Evolutionary conservation across 257 asterid genomes (phyloP).

Genomic region (Dorcoceras hygrometricum): DNA sequence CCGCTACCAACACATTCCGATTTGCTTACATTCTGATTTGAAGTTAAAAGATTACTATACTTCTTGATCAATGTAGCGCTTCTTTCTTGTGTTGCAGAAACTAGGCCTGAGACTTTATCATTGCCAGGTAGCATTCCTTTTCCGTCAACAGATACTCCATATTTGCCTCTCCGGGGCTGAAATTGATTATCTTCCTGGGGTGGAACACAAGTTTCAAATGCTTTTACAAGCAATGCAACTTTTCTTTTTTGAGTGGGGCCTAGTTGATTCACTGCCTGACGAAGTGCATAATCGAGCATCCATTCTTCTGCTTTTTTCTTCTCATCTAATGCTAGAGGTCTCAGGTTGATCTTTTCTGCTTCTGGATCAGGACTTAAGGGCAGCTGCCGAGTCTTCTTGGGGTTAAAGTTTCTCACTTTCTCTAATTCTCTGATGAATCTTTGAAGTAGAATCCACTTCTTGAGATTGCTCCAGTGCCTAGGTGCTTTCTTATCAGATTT

Average conservation of each 20-base stretch:
- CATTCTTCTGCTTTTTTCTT: constrained; percentile 76
- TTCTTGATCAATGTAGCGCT: neutral
- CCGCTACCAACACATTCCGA: constrained; percentile 5
- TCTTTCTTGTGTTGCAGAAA: constrained; percentile 15
- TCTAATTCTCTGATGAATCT: constrained; percentile 77
- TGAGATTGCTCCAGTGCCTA: constrained; percentile 90
- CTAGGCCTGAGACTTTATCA: constrained; percentile 4
- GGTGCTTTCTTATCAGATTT: constrained; percentile 65
- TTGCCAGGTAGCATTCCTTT: neutral
- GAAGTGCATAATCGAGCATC: constrained; percentile 98
- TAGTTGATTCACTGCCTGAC: constrained; percentile 82
- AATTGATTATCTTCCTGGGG: constrained; percentile 46
- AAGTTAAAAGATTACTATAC: neutral
- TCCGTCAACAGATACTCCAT: neutral
- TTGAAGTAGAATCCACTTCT: constrained; percentile 91
- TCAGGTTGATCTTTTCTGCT: constrained; percentile 55
- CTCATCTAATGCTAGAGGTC: constrained; percentile 59
- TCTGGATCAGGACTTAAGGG: constrained; percentile 55
- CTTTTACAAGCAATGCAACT: constrained; percentile 81
- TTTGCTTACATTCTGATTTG: neutral
- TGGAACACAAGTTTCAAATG: constrained; percentile 89
- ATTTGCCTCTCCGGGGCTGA: constrained; percentile 20
- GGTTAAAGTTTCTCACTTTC: constrained; percentile 65
- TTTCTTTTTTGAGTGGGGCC: constrained; percentile 87
- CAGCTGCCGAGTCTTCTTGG: constrained; percentile 45